Conservation (phyloP, 2,329 filamentous ascomycete genomes). For the Aureobasidium zeae region DNA sequence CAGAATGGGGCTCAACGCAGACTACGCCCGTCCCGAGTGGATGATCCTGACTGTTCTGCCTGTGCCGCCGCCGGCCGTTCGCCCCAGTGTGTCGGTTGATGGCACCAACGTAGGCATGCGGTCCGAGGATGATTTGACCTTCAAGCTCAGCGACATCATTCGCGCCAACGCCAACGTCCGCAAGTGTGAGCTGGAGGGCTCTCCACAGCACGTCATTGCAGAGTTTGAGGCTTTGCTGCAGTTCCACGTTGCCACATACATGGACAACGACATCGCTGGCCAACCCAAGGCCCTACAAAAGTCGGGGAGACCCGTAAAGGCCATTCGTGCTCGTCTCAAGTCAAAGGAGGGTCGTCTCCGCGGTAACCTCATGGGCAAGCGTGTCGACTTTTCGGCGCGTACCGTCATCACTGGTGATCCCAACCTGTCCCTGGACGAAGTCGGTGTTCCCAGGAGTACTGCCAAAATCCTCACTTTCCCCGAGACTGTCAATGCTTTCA, state of each 20-base stretch:
- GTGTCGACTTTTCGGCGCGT: constrained; percentile 98
- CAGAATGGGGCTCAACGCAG: constrained; percentile 83
- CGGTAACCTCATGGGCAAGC: constrained; percentile 99
- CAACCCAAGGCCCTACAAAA: constrained; percentile 93
- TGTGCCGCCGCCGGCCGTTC: constrained; percentile 89
- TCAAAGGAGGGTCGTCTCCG: constrained; percentile 96
- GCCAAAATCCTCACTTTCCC: constrained; percentile 90
- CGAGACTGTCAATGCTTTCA: constrained; percentile 95
- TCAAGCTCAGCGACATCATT: constrained; percentile 97
- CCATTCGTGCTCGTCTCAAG: constrained; percentile 93
- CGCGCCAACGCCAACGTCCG: constrained; percentile 93
- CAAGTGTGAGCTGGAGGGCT: constrained; percentile 82
- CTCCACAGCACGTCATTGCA: constrained; percentile 77
- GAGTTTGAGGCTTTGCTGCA: constrained; percentile 91
- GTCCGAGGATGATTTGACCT: constrained; percentile 97
- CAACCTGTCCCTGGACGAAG: constrained; percentile 91
- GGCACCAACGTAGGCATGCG: constrained; percentile 85
- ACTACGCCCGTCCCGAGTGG: constrained; percentile 96
- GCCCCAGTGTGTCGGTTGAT: constrained; percentile 94
- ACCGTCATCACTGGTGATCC: constrained; percentile 99
- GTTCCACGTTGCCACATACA: constrained; percentile 97
- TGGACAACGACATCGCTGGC: constrained; percentile 99
- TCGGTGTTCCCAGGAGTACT: constrained; percentile 90
- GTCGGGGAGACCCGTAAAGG: constrained; percentile 91
- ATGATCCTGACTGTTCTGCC: constrained; percentile 94